Evolutionary conservation across 306 rosid species (phyloP).

Genomic region (Casuarina equisetifolia): DNA sequence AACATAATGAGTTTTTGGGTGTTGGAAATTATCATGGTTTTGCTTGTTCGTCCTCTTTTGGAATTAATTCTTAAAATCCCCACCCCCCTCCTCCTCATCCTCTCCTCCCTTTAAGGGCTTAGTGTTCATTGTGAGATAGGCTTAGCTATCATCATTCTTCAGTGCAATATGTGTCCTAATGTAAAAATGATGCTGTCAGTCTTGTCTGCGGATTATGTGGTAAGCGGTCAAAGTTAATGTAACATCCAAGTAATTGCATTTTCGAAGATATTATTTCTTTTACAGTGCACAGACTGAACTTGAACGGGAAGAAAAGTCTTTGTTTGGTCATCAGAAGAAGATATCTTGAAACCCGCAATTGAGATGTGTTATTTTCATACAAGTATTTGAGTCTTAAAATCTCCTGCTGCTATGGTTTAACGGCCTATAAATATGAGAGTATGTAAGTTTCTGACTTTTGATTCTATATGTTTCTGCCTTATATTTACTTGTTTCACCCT

Average conservation of each 20-base stretch:
- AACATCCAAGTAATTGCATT: not conserved
- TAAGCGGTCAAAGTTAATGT: not conserved
- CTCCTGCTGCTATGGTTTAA: not conserved
- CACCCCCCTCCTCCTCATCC: too few species aligned
- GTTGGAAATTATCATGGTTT: constrained; percentile 17
- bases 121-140: constrained; percentile 1
- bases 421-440: not conserved
- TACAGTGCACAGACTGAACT: not conserved
- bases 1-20: constrained; percentile 17
- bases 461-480: not conserved
- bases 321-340: not conserved
- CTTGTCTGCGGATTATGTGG: not conserved
- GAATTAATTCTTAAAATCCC: not conserved
- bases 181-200: not conserved
- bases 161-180: not conserved
- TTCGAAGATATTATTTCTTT: not conserved
- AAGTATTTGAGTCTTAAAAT: not conserved
- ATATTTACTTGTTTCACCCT: constrained; percentile 26
- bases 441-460: not conserved
- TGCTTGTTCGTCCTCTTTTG: constrained; percentile 9
- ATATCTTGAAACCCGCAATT: not conserved
- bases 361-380: too few species aligned
- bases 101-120: too few species aligned
- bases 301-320: not conserved
- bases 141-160: not conserved